Base-by-base conservation (phyloP, 1,284 basidiomycete species). In the Leucoagaricus sp. region DNA sequence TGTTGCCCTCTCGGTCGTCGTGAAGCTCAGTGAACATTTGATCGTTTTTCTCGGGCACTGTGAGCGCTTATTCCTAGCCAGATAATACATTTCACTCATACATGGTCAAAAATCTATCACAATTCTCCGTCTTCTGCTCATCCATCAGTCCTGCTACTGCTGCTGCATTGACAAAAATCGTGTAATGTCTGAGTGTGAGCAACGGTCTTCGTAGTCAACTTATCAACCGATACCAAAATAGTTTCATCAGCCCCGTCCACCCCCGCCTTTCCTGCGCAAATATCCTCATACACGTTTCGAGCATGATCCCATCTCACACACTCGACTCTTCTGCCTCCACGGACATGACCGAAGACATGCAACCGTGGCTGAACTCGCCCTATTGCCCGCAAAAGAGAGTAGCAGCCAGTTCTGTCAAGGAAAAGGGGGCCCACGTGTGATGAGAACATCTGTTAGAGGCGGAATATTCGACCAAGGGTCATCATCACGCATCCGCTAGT, bases 391-490 rank as follows among this genome's bases (percentile, higher is more conserved):
- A 42, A 21, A n/a, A 42, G 19, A 6, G 40, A 8, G 49, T 40
- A 9, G 36, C 21, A n/a, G 49, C 48, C 42, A 40, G 59, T 75
- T 72, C 41, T 74, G 66, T 59, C 75, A 72, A 33, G 53, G 57
- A 19, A 62, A 52, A 1, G 75, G 76, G 12, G 77, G 77, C 2
- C 76, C 74, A 50, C 77, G 77, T 0, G 76, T 78, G 53, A 79
- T 63, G 42, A 78, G 62, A 25, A 79, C 67, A 61, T 79, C 75
- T 1, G 70, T 71, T 26, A 73, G 13, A 17, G 40, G 42, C 0
- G 63, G 62, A 10, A 65, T 59, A 2, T 41, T 12, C 4, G 58
- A 38, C 65, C 65, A 67, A 12, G 44, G 58, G 29, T 50, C n/a
- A n/a, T n/a, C n/a, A n/a, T n/a, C n/a, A n/a, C n/a, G n/a, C n/a